Evolutionary conservation across 2,329 filamentous ascomycete genomes (phyloP), one percentile per base, ranked within the genome.

Genomic region (Aspergillus neotritici): DNA sequence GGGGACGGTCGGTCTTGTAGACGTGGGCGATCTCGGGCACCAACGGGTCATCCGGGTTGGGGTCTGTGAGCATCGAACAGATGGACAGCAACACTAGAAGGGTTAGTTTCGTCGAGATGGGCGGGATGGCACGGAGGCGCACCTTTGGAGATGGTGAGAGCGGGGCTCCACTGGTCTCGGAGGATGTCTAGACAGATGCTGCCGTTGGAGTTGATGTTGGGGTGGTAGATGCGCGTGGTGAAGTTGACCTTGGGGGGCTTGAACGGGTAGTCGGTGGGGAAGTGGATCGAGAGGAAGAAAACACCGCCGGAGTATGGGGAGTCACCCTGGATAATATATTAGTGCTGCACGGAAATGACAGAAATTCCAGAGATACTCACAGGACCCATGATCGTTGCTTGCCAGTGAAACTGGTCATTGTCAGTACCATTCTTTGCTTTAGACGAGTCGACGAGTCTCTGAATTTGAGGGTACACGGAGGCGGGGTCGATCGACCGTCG

Each of bases 161-260:
- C 93, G 33, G 93, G 93, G 70, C 90, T 96, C 93, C 93, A 98
- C 76, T 98, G 93, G 72, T 98, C 93, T 76, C 93, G 84, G 65
- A 98, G 78, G 66, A 98, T 98, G 66, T 98, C 93, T 69, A 98
- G 75, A 72, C 93, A 98, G 73, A 98, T 98, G 73, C 90, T 96
- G 72, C 93, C 93, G 71, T 97, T 97, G 58, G 88, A 94, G 83
- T 98, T 98, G 88, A 98, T 98, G 76, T 98, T 98, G 63, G 93
- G 93, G 76, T 98, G 93, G 72, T 98, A 98, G 77, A 98, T 97
- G 67, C 91, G 86, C 55, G 93, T 98, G 61, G 89, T 97, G 81
- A 98, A 98, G 85, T 96, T 96, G 74, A 98, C 90, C 82, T 98
- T 98, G 60, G 93, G 93, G 52, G 93, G 93, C 85, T 98, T 98